Percentiles rank a stretch among this genome's conserved stretches.
phyloP scores from a whole-genome alignment of 2,329 filamentous ascomycete genomes.

The Thielaviopsis ethacetica region DNA sequence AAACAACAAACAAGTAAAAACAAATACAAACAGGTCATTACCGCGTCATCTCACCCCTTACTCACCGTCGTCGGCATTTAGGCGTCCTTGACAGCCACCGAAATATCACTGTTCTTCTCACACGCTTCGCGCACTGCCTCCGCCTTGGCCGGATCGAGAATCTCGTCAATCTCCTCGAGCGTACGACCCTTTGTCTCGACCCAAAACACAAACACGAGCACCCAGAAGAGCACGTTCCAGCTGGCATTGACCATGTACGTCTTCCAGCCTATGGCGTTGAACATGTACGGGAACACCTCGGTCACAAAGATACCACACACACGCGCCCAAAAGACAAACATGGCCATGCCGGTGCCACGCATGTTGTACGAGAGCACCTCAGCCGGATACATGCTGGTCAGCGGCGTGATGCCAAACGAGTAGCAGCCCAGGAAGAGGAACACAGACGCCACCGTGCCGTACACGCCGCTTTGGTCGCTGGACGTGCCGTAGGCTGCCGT shows the following conservation, averaged over 20 bases:
- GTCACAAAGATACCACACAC: constrained; percentile 20
- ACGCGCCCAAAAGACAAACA: not conserved
- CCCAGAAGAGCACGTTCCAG: constrained; percentile 19
- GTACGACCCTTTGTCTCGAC: constrained; percentile 17
- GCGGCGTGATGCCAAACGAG: constrained; percentile 21
- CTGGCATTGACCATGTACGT: constrained; percentile 35
- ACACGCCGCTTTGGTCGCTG: no score
- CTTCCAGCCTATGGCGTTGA: constrained; percentile 33
- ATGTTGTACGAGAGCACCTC: constrained; percentile 37
- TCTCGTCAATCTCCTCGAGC: not conserved
- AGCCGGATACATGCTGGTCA: constrained; percentile 31
- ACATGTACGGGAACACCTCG: constrained; percentile 29
- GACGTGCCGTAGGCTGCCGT: no score
- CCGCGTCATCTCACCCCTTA: no score
- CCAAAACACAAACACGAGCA: constrained; percentile 16
- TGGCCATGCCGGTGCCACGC: constrained; percentile 20
- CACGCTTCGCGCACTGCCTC: not conserved
- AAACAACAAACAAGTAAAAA: no score
- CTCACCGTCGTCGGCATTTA: not conserved
- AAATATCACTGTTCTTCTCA: not conserved
- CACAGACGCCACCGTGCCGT: no score
- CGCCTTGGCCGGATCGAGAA: not conserved
- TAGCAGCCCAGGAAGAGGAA: no score
- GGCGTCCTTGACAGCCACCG: not conserved
- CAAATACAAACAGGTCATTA: no score